Conservation (phyloP, 208 protist species). For the Wallacemonas rigidus region DNA sequence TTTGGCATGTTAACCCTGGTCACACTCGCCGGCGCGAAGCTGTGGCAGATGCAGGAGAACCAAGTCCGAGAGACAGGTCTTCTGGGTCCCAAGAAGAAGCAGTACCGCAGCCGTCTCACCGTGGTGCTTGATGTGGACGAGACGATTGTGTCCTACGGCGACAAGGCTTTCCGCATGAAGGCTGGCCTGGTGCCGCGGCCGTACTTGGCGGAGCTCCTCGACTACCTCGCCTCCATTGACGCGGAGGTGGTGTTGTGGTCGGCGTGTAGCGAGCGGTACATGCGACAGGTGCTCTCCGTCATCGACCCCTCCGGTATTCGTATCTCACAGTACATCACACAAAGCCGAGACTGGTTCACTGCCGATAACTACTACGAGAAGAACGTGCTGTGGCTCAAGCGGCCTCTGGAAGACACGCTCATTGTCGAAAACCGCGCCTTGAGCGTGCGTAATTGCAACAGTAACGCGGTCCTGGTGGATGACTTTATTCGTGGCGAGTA, state of each 20-base stretch:
- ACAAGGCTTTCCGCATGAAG: conserved; percentile 89
- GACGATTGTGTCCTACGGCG: conserved; percentile 88
- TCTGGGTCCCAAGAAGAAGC: conserved; percentile 80
- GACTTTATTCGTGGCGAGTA: conserved; percentile 92
- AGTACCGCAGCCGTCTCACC: conserved; percentile 80
- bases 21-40: conserved; percentile 40
- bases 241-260: conserved; percentile 91
- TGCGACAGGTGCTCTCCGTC: conserved; percentile 79
- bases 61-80: conserved; percentile 57
- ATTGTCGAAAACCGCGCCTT: conserved; percentile 87
- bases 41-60: conserved; percentile 63
- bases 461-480: conserved; percentile 85
- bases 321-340: conserved; percentile 79
- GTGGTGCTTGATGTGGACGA: conserved; percentile 90
- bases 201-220: conserved; percentile 84
- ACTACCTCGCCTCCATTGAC: conserved; percentile 85
- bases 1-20: conserved; percentile 69
- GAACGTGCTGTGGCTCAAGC: conserved; percentile 86
- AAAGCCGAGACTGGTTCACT: conserved; percentile 73
- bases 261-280: conserved; percentile 86
- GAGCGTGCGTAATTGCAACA: conserved; percentile 86
- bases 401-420: conserved; percentile 73
- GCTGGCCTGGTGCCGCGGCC: conserved; percentile 79
- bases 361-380: conserved; percentile 90
- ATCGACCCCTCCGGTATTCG: conserved; percentile 82